Evolutionary conservation across 441 rosid genomes (phyloP).

Genomic region (Jatropha multifida): DNA sequence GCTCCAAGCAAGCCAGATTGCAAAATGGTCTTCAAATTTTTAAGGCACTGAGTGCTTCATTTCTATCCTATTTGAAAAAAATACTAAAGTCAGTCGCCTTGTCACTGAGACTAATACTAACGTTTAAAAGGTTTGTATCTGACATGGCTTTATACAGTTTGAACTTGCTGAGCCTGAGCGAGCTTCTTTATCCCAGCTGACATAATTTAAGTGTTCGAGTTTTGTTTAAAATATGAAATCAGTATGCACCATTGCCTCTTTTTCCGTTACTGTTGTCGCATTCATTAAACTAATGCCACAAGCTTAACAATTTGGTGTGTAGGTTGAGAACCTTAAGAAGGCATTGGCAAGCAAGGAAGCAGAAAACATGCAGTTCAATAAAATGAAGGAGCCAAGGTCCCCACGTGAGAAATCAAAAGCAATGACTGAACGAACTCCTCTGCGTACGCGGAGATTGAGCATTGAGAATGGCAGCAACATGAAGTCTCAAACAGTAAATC

Average conservation of each 20-base stretch:
- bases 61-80: neutral
- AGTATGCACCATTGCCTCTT: neutral
- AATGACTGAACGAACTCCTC: constrained; percentile 42
- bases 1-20: neutral
- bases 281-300: neutral
- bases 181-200: neutral
- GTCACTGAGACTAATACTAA: neutral
- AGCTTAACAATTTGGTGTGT: constrained; percentile 19
- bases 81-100: neutral
- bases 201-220: neutral
- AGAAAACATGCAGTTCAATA: constrained; percentile 30
- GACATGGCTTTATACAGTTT: neutral
- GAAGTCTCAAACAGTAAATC: constrained; percentile 40
- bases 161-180: neutral
- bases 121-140: neutral
- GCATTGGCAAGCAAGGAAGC: constrained; percentile 63
- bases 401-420: constrained; percentile 39
- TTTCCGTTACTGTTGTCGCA: too few species aligned
- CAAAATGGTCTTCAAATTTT: neutral
- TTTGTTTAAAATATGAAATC: neutral
- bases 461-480: constrained; percentile 55
- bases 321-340: constrained; percentile 87
- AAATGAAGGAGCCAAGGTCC: constrained; percentile 44
- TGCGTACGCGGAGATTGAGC: constrained; percentile 50
- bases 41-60: neutral